Evolutionary conservation across 2,329 filamentous ascomycete species (phyloP), one percentile per base, ranked within the genome.

Genomic region (Trichothecium sympodiale): DNA sequence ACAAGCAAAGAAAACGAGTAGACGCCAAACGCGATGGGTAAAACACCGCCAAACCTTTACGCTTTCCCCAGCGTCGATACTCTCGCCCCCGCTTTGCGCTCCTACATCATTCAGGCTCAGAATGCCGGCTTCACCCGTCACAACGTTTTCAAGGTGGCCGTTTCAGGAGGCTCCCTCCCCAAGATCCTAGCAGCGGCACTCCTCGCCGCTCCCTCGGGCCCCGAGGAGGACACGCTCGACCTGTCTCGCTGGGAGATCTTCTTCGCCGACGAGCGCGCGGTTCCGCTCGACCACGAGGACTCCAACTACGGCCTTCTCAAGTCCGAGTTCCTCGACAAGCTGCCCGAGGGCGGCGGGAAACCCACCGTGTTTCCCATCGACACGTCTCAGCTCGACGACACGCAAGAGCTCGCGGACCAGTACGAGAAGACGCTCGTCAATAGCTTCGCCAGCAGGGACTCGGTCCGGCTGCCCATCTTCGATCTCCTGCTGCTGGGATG

Each of bases 221-320:
- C 61, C 29, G 20, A 25, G 20, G 56, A 79, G 38, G 83, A 87
- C 53, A 70, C 65, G 4, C 62, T 88, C 46, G 69, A 82, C 50
- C 94, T 93, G 61, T 67, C 71, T 55, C 86, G 84, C 59, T 98
- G 91, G 91, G 84, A 96, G 53, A 85, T 98, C 54, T 98, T 96
- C 71, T 96, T 95, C 61, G 89, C 89, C 54, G 91, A 98, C 57
- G 91, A 98, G 70, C 84, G 91, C 53, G 85, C 85, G 48, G 91
- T 96, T 36, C 83, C 91, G 16, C 79, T 95, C 47, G 80, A 91
- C 59, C 82, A 96, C 62, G 72, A 77, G 46, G 89, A 98, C 65
- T 94, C 87, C 66, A 98, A 96, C 66, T 94, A 95, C 64, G 77
- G 68, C 41, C 76, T 95, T 31, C 65, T 96, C 47, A 91, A 94